Base-by-base conservation (phyloP, 176 grass and related monocot genomes). In the Panicum miliaceum region DNA sequence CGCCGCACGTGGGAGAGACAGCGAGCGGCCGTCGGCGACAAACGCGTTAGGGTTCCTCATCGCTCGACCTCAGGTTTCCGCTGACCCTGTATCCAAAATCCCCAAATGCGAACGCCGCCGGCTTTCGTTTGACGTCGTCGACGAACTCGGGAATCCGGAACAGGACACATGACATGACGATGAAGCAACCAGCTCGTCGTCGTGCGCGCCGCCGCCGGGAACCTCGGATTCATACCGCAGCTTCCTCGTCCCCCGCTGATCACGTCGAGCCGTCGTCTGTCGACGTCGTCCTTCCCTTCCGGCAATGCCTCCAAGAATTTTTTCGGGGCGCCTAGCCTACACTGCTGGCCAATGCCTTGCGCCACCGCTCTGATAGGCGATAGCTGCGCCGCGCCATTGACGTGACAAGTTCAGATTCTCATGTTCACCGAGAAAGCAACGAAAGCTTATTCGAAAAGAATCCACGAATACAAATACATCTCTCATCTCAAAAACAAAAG, bases 341-440 rank as follows among this genome's bases (percentile, higher is more conserved):
- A n/a, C n/a, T n/a, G n/a, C 26, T 60, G 57, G 57, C 26, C 57
- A 60, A 60, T 26, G 57, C 57, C 57, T 4, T 22, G 57, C 12
- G 4, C 5, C 57, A 0, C 6, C 0, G 57, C 4, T 25, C n/a
- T 12, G 57, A 59, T 20, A 6, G 19, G 6, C 20, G 51, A 53
- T 59, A 59, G 57, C 22, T 12, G n/a, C 57, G 34, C 63, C 32
- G 34, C 62, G 32, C 62, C 5, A 18, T 64, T 35, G 61, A 64
- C 8, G 62, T 64, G 62, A 64, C 62, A 64, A 16, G 62, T 64
- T 64, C 27, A 64, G 62, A 64, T 64, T 64, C 62, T 8, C 29
- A 56, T 56, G 19, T 19, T 60, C 10, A 58, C 22, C 56, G 3
- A 34, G 62, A 35, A 34, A 63, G 60, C 62, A 64, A 64, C 27